Evolutionary conservation across 1,139 yeast genomes (phyloP).

Genomic region (Sugiyamaella sp.): DNA sequence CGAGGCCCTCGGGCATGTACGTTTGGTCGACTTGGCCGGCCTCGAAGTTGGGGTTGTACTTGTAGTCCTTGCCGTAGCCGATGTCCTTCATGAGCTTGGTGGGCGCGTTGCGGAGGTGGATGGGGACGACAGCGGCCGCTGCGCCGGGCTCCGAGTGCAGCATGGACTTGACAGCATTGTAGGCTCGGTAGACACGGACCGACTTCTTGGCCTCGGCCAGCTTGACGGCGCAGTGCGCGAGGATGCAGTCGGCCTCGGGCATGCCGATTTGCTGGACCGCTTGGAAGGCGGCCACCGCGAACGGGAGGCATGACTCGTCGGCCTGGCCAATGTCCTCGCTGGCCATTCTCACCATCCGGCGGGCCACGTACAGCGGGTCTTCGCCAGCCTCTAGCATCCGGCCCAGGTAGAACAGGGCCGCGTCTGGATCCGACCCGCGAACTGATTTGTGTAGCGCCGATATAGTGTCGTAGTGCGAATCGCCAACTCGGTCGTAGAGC

Average conservation of each 20-base stretch:
- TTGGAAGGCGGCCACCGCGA: constrained; percentile 82
- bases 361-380: constrained; percentile 86
- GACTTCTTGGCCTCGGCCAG: constrained; percentile 85
- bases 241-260: constrained; percentile 90
- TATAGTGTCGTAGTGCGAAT: constrained; percentile 90
- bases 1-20: constrained; percentile 43
- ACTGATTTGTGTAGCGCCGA: constrained; percentile 92
- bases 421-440: constrained; percentile 87
- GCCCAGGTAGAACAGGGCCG: constrained; percentile 82
- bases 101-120: constrained; percentile 90
- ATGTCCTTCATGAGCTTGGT: constrained; percentile 84
- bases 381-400: constrained; percentile 92
- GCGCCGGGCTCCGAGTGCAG: constrained; percentile 62
- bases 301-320: constrained; percentile 83
- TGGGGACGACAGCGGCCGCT: constrained; percentile 49
- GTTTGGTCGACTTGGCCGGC: constrained; percentile 75
- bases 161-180: constrained; percentile 63
- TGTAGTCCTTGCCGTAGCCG: constrained; percentile 83
- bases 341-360: constrained; percentile 91
- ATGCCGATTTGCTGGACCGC: constrained; percentile 92
- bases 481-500: constrained; percentile 85
- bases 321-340: constrained; percentile 86
- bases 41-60: constrained; percentile 79
- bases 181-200: constrained; percentile 79
- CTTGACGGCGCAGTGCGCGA: constrained; percentile 91